These are phyloP conservation scores for Lactarius indigo DNA, from an alignment of 768 basidiomycete genomes.

Conservation along the genomic window DNA sequence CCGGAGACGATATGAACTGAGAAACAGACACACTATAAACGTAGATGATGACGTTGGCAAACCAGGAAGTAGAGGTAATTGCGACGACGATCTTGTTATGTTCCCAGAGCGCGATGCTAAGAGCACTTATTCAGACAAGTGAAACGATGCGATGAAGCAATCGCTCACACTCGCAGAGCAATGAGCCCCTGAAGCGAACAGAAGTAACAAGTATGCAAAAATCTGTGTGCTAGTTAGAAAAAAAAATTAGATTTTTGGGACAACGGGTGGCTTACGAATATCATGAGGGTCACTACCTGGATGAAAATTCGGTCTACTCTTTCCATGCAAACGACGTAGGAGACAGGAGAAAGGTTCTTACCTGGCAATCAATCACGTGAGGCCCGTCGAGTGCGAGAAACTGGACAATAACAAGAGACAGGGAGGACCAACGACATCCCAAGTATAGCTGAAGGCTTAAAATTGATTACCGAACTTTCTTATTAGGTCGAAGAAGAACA, in stretches of 20 bases:
- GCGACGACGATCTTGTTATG: not conserved
- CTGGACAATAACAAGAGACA: not conserved
- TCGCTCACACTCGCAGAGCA: constrained; percentile 16
- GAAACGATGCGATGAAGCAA: not conserved
- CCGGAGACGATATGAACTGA: not conserved
- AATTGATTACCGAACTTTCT: not conserved
- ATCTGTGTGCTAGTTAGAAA: not conserved
- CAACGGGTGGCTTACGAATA: not conserved
- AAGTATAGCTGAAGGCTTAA: constrained; percentile 1
- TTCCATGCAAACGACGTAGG: not conserved
- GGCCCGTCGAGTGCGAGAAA: not conserved
- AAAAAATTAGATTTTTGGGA: not conserved
- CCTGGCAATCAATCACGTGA: not conserved
- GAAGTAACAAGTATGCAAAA: not conserved
- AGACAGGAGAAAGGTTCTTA: not conserved
- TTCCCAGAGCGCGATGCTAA: constrained; percentile 11
- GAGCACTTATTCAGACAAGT: not conserved
- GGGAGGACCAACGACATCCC: not conserved
- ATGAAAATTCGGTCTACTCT: not conserved
- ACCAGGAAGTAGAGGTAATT: not conserved
- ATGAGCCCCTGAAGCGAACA: constrained; percentile 18
- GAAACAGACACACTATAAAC: not conserved
- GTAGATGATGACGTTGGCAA: not conserved
- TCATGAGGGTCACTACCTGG: not conserved
- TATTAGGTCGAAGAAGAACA: not conserved